phyloP scores from a whole-genome alignment of 2,329 filamentous ascomycete genomes.

The Verticillium tricorpus region DNA sequence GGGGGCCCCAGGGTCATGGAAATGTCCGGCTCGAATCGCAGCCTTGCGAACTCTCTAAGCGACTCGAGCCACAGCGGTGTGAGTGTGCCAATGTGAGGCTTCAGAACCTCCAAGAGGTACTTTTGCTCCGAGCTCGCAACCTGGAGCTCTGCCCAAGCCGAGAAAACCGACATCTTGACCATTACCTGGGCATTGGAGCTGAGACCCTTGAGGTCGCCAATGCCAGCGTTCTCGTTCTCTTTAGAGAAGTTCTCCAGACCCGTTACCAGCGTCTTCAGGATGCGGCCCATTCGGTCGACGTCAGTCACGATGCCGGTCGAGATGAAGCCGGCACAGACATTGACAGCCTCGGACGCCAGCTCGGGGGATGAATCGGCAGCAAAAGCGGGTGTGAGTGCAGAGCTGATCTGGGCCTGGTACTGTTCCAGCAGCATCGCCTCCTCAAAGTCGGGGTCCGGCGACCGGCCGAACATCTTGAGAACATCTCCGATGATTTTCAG shows the following conservation, averaged over 20 bases:
- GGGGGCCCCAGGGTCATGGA: conserved; percentile 83
- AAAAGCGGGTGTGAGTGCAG: conserved; percentile 92
- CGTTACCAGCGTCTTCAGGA: conserved; percentile 86
- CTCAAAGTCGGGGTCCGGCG: conserved; percentile 94
- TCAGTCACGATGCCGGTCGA: conserved; percentile 96
- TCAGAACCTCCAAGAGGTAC: conserved; percentile 83
- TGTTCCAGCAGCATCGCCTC: conserved; percentile 95
- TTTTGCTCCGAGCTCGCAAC: conserved; percentile 90
- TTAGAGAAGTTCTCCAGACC: conserved; percentile 89
- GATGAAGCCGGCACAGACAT: conserved; percentile 97
- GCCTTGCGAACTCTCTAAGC: conserved; percentile 83
- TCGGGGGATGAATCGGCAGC: conserved; percentile 94
- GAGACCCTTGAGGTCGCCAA: conserved; percentile 87
- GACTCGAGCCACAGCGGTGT: conserved; percentile 94
- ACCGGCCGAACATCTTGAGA: conserved; percentile 92
- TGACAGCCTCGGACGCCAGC: conserved; percentile 90
- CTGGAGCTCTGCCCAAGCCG: conserved; percentile 94
- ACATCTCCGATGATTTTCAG: conserved; percentile 91
- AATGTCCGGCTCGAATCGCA: conserved; percentile 95
- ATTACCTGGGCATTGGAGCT: conserved; percentile 97
- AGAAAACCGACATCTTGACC: conserved; percentile 97
- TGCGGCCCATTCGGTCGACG: conserved; percentile 97
- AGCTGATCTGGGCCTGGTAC: conserved; percentile 97
- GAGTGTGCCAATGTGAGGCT: conserved; percentile 82
- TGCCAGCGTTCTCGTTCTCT: conserved; percentile 75